A percentile compares a stretch with the other conserved stretches of the same genome.
Evolutionary conservation across 2,329 filamentous ascomycete species (phyloP).

Genomic region (Xylariaceae sp.): DNA sequence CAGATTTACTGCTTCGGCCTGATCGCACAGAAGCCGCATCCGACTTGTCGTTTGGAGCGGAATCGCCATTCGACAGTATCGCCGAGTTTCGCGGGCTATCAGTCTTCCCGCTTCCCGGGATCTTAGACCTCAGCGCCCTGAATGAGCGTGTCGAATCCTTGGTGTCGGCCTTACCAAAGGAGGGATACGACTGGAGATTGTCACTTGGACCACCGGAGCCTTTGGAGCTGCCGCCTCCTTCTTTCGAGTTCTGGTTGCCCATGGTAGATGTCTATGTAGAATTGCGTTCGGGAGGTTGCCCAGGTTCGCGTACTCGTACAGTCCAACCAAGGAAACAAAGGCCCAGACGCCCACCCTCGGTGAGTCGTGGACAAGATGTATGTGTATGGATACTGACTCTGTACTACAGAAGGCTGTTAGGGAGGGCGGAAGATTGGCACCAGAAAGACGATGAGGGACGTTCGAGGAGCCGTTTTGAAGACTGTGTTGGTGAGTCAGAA

Average conservation of each 20-base stretch:
- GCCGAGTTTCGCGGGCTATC: constrained; percentile 81
- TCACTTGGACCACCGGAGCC: constrained; percentile 26
- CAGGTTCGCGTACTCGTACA: constrained; percentile 12
- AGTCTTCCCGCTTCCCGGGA: constrained; percentile 65
- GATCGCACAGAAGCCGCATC: constrained; percentile 76
- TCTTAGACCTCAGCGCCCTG: constrained; percentile 82
- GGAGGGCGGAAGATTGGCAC: constrained; percentile 52
- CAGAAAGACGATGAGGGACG: constrained; percentile 46
- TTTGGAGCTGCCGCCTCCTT: constrained; percentile 50
- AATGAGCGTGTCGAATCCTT: constrained; percentile 88
- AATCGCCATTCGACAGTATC: constrained; percentile 60
- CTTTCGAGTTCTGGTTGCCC: constrained; percentile 72
- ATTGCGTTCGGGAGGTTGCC: constrained; percentile 3
- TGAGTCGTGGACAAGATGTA: neutral
- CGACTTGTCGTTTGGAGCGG: constrained; percentile 53
- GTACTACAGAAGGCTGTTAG: constrained; percentile 33
- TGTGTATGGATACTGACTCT: constrained; percentile 8
- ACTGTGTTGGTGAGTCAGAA: constrained; percentile 45
- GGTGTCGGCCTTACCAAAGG: constrained; percentile 88
- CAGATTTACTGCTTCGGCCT: constrained; percentile 56
- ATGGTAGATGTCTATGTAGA: constrained; percentile 39
- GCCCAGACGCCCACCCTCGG: constrained; percentile 26
- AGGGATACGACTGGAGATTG: constrained; percentile 79
- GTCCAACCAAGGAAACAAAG: constrained; percentile 19
- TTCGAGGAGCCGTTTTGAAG: constrained; percentile 42